Evolutionary conservation across 371 early-diverging fungal species (phyloP).

Genomic region (Zancudomyces culisetae): DNA sequence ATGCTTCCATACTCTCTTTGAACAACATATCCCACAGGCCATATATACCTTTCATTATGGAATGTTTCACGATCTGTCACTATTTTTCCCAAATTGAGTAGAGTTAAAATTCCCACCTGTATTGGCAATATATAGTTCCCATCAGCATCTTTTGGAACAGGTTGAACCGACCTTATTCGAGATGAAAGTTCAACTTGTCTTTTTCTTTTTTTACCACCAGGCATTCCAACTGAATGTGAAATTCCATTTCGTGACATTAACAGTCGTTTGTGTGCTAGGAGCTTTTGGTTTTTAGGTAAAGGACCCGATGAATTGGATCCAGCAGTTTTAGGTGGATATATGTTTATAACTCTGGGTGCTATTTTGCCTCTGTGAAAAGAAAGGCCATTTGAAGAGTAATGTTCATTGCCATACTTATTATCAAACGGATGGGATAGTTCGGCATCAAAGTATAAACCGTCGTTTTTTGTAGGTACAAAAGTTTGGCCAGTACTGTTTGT

Average conservation of each 20-base stretch:
- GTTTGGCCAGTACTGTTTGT: too few species aligned
- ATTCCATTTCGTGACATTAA: too few species aligned
- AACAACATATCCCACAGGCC: constrained; percentile 70
- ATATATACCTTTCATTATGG: constrained; percentile 84
- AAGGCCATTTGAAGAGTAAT: too few species aligned
- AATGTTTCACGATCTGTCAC: constrained; percentile 63
- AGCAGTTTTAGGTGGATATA: neutral
- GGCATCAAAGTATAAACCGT: too few species aligned
- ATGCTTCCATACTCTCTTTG: constrained; percentile 55
- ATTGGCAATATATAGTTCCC: constrained; percentile 64
- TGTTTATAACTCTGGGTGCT: neutral
- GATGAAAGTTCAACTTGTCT: constrained; percentile 13
- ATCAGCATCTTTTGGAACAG: constrained; percentile 39
- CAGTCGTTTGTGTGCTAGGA: too few species aligned
- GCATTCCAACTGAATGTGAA: neutral
- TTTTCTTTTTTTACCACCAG: constrained; percentile 10
- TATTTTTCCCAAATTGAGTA: constrained; percentile 50
- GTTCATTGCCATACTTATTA: too few species aligned
- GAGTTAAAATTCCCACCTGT: constrained; percentile 59
- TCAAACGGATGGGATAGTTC: too few species aligned
- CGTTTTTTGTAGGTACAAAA: too few species aligned
- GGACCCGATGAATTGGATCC: too few species aligned
- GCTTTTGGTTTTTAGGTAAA: neutral
- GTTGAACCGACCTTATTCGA: constrained; percentile 29
- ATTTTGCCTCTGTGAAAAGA: too few species aligned